Evolutionary conservation across 2,329 filamentous ascomycete genomes (phyloP).

Genomic region (Leptodontidium sp.): DNA sequence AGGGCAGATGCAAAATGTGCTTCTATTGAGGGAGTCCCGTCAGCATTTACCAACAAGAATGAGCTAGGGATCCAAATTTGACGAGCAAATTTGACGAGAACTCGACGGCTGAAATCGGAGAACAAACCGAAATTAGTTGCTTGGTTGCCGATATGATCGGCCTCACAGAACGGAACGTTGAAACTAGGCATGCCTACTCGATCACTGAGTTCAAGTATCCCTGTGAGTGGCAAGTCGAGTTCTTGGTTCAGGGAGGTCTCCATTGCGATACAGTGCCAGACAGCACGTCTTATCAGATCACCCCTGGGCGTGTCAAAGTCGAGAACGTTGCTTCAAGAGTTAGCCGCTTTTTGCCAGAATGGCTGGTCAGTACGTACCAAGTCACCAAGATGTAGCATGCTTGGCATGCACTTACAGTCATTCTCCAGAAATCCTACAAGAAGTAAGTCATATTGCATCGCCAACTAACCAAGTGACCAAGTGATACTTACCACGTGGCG

Average conservation of each 20-base stretch:
- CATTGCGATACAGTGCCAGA: constrained; percentile 65
- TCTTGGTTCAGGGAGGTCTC: constrained; percentile 66
- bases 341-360: constrained; percentile 22
- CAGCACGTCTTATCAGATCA: constrained; percentile 62
- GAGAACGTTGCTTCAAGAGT: constrained; percentile 49
- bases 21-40: constrained; percentile 43
- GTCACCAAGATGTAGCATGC: constrained; percentile 64
- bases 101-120: not conserved
- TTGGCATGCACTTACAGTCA: constrained; percentile 62
- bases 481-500: constrained; percentile 56
- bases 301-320: constrained; percentile 57
- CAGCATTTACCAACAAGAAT: not conserved
- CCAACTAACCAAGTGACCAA: not conserved
- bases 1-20: constrained; percentile 69
- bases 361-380: constrained; percentile 51
- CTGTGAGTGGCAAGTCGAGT: constrained; percentile 63
- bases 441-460: constrained; percentile 27
- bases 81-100: not conserved
- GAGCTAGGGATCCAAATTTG: not conserved
- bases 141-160: constrained; percentile 58
- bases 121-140: constrained; percentile 54
- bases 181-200: constrained; percentile 64
- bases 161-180: constrained; percentile 55
- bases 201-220: constrained; percentile 60
- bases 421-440: constrained; percentile 66